Conservation (phyloP, 192 early-diverging fungal genomes). For the Fimicolochytrium jonesii region DNA sequence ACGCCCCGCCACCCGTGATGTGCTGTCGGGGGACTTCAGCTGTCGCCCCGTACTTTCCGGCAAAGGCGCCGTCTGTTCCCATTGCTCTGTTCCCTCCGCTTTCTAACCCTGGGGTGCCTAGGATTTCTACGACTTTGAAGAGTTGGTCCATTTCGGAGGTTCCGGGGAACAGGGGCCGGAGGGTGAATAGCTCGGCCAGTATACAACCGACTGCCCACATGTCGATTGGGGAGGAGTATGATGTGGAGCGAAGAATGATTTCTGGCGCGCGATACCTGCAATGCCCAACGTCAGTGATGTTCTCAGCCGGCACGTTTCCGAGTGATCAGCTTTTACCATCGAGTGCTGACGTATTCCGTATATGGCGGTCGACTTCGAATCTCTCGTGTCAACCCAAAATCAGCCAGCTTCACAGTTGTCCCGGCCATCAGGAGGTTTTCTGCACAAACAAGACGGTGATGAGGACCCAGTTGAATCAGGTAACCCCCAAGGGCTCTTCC, state of each 20-base stretch:
- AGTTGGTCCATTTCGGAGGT: conserved; percentile 91
- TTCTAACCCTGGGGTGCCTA: conserved; percentile 63
- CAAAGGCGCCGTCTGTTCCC: not conserved
- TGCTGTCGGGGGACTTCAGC: conserved; percentile 1
- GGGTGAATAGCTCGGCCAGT: conserved; percentile 80
- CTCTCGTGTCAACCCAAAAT: conserved; percentile 93
- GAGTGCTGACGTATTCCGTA: conserved; percentile 95
- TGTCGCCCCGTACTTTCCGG: not conserved
- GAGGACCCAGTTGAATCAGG: not conserved
- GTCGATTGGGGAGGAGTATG: conserved; percentile 90
- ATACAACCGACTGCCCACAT: conserved; percentile 96
- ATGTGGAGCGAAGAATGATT: conserved; percentile 74
- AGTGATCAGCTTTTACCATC: conserved; percentile 67
- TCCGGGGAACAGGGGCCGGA: conserved; percentile 92
- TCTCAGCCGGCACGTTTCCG: too few relatives aligned
- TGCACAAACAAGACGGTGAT: not conserved
- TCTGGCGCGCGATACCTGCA: conserved; percentile 93
- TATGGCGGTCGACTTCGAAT: conserved; percentile 84
- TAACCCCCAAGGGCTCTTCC: too few relatives aligned
- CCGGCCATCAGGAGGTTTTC: conserved; percentile 83
- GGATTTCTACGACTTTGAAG: conserved; percentile 73
- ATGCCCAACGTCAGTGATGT: too few relatives aligned
- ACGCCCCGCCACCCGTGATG: conserved; percentile 42
- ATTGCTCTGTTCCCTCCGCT: not conserved
- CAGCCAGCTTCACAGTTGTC: conserved; percentile 77